These are phyloP conservation scores for Chaetomium cochliodes DNA, from an alignment of 495 filamentous ascomycete species.

Conservation along the genomic window DNA sequence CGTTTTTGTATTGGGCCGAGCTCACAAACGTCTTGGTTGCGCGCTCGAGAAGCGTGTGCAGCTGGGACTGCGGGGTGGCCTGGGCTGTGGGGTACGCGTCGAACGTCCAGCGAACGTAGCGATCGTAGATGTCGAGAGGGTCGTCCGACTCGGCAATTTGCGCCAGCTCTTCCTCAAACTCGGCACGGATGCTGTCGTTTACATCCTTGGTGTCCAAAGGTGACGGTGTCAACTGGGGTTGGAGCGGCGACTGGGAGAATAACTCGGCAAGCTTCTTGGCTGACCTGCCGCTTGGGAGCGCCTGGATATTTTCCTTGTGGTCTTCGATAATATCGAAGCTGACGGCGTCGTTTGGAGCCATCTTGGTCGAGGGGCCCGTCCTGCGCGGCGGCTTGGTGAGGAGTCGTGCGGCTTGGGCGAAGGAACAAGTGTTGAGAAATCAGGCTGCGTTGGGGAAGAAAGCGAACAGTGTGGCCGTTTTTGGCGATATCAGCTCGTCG, in stretches of 20 bases:
- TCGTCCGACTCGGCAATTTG: slow-evolving; percentile 84
- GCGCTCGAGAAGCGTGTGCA: slow-evolving; percentile 85
- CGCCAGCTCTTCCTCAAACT: slow-evolving; percentile 81
- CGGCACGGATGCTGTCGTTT: slow-evolving; percentile 73
- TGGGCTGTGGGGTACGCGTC: slow-evolving; percentile 93
- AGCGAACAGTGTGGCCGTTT: neutral
- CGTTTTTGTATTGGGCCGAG: slow-evolving; percentile 85
- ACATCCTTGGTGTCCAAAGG: slow-evolving; percentile 69
- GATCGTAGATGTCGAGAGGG: slow-evolving; percentile 91
- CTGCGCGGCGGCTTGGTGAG: neutral
- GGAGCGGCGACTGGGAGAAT: slow-evolving; percentile 65
- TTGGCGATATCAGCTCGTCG: neutral
- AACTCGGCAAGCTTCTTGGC: slow-evolving; percentile 84
- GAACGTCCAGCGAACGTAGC: slow-evolving; percentile 94
- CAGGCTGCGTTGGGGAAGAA: neutral
- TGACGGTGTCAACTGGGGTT: slow-evolving; percentile 55
- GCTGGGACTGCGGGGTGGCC: slow-evolving; percentile 82
- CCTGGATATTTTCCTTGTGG: slow-evolving; percentile 97
- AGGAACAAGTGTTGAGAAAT: neutral
- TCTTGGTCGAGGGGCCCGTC: slow-evolving; percentile 30
- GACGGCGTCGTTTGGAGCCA: slow-evolving; percentile 55
- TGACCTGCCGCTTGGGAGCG: slow-evolving; percentile 84
- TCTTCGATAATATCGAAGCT: slow-evolving; percentile 94
- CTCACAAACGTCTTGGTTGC: slow-evolving; percentile 87
- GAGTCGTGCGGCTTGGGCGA: neutral